These are phyloP conservation scores for Maudiozyma serrabonitensis DNA, from an alignment of 805 yeast species.

Conservation along the genomic window DNA sequence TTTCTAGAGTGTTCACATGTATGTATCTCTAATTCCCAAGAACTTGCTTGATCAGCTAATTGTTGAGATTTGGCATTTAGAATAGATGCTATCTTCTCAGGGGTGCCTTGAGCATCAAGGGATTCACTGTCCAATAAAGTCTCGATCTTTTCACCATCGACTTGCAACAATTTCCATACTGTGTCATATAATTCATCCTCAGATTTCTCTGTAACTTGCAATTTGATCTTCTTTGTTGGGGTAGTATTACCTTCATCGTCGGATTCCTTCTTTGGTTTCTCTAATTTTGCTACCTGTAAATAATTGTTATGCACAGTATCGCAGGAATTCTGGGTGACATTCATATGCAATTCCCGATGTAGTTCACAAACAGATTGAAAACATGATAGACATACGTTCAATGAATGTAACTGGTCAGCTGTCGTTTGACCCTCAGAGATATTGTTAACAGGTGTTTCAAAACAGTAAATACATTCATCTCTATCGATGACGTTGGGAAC, in stretches of 20 bases:
- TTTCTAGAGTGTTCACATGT: slow-evolving; percentile 69
- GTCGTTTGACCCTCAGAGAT: slow-evolving; percentile 15
- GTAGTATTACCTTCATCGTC: slow-evolving; percentile 18
- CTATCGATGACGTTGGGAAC: slow-evolving; percentile 47
- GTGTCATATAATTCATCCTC: slow-evolving; percentile 27
- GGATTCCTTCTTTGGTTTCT: slow-evolving; percentile 33
- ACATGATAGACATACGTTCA: slow-evolving; percentile 69
- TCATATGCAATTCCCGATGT: slow-evolving; percentile 51
- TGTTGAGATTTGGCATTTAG: slow-evolving; percentile 21
- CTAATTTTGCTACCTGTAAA: slow-evolving; percentile 47
- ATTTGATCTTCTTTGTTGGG: slow-evolving; percentile 23
- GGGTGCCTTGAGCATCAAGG: background rate
- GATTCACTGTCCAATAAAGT: background rate
- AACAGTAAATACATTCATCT: slow-evolving; percentile 87
- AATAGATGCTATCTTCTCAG: slow-evolving; percentile 16
- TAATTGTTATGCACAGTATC: slow-evolving; percentile 45
- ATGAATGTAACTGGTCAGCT: slow-evolving; percentile 15
- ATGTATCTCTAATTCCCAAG: slow-evolving; percentile 84
- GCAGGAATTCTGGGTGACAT: slow-evolving; percentile 15
- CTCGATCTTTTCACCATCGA: slow-evolving; percentile 2
- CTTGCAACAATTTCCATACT: slow-evolving; percentile 16
- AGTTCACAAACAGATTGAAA: slow-evolving; percentile 60
- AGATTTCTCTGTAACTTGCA: slow-evolving; percentile 23
- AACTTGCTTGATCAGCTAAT: slow-evolving; percentile 51
- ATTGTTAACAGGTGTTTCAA: slow-evolving; percentile 49